Base-by-base conservation (phyloP, 768 basidiomycete genomes). In the Podaxis rugospora region DNA sequence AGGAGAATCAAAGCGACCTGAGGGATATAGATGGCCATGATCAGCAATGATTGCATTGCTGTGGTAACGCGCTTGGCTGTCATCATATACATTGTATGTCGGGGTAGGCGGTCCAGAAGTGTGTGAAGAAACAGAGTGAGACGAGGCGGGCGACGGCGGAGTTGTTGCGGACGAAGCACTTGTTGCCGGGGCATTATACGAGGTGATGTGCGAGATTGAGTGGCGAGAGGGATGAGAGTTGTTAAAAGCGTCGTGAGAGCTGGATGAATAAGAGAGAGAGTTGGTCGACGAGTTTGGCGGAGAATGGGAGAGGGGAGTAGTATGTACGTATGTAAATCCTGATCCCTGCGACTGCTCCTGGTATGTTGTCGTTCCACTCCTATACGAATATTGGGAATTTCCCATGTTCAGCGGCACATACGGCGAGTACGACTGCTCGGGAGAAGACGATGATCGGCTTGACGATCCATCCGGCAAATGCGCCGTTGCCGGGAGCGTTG, bases 131-230 rank as follows among this genome's bases (percentile, higher is more conserved):
- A 79, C 75, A 5, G 83, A 83, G 35, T 82, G 79, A 1, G 79
- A 76, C 4, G 83, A 83, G 7, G 78, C 79, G 0, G 84, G 81
- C 0, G 84, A 85, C 0, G 80, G 78, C 0, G 82, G 76, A 18
- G 74, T 71, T 21, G 74, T 70, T 55, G 73, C 72, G 4, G 70
- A 64, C 62, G 74, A 62, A 67, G 78, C 68, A 64, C 59, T 14
- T 14, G 46, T 50, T 6, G 47, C 51, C 65, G 35, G 71, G 76
- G 3, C 76, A 71, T 80, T 79, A 21, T 66, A 63, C 2, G 78
- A 70, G 11, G 83, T 84, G 23, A 85, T 81, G 60, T 85, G 84
- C 0, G 84, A 84, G 25, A 86, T 83, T 5, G 84, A 85, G 44
- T 84, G 80, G 9, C 84, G 80, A n/a, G 83, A 84, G 3, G 77